These are phyloP conservation scores for Xanthoceras sorbifolium DNA, from an alignment of 345 rosid genomes.

Conservation along the genomic window DNA sequence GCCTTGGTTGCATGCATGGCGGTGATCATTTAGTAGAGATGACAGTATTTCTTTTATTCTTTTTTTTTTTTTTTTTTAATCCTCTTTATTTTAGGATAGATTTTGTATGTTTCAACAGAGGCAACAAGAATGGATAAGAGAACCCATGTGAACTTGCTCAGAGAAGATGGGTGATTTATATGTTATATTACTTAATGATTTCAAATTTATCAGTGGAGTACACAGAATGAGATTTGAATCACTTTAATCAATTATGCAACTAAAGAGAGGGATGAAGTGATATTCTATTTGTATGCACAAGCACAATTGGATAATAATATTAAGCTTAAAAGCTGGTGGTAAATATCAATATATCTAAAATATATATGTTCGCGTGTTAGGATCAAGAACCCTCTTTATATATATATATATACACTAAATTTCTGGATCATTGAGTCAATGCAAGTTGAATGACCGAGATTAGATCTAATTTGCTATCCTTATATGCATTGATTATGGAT, in stretches of 20 bases:
- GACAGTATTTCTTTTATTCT: neutral
- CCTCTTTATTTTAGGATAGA: no score
- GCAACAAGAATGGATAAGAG: no score
- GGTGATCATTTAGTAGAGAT: neutral
- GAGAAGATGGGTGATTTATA: neutral
- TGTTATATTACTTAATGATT: neutral
- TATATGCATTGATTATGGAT: neutral
- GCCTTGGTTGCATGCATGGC: neutral
- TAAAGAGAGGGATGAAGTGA: no score
- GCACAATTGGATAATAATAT: no score
- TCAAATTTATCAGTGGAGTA: neutral
- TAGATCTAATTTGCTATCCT: neutral
- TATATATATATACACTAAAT: neutral
- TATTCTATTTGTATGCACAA: no score
- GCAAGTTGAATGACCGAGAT: neutral
- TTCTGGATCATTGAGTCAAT: neutral
- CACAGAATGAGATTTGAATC: no score
- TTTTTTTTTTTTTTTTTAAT: no score
- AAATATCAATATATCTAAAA: no score
- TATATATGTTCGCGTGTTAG: no score
- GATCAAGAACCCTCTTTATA: neutral
- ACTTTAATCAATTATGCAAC: no score
- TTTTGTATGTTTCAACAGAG: no score
- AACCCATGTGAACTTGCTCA: neutral
- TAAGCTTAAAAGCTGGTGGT: neutral